Base-by-base conservation (phyloP, 2,329 filamentous ascomycete species). In the Colletotrichum brevisporum region DNA sequence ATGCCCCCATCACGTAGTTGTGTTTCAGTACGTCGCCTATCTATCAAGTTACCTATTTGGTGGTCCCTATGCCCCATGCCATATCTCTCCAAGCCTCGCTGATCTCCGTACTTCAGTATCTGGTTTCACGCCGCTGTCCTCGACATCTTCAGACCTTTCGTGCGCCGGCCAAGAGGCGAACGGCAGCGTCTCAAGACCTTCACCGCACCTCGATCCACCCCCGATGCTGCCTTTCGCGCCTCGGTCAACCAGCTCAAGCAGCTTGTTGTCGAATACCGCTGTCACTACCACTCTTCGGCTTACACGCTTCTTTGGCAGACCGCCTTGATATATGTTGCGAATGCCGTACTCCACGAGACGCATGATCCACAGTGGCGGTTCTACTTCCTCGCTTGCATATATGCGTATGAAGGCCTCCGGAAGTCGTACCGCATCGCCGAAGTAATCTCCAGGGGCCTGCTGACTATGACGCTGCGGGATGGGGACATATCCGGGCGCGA, bases 251-350 rank as follows among this genome's bases (percentile, higher is more conserved):
- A 83, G 51, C 74, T 83, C 9, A 82, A 83, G 66, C 75, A 75
- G 6, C 75, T 83, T 1, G 73, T 83, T 5, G 63, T 82, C 26
- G 73, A 76, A 15, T 83, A 81, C 65, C 78, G 80, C 16, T 73
- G 74, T 18, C 74, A 75, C 3, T 76, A 81, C 51, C 59, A 71
- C 8, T 76, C 75, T 8, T 80, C 81, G 2, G 73, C 75, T 1
- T 81, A 78, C 60, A 78, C 79, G 1, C 76, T 83, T 8, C 73
- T 83, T 2, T 84, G 81, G 80, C 79, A 83, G 56, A 82, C 75
- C 3, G 80, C 78, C 2, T 71, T 83, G 21, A 76, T 80, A 2
- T 83, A 82, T 43, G 74, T 83, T 0, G 74, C 78, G 5, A 83
- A 83, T 41, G 80, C 78, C 4, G 75, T 82, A 13, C 70, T 82